Evolutionary conservation across 2,329 filamentous ascomycete species (phyloP).

Genomic region (Verticillium zaregamsianum): DNA sequence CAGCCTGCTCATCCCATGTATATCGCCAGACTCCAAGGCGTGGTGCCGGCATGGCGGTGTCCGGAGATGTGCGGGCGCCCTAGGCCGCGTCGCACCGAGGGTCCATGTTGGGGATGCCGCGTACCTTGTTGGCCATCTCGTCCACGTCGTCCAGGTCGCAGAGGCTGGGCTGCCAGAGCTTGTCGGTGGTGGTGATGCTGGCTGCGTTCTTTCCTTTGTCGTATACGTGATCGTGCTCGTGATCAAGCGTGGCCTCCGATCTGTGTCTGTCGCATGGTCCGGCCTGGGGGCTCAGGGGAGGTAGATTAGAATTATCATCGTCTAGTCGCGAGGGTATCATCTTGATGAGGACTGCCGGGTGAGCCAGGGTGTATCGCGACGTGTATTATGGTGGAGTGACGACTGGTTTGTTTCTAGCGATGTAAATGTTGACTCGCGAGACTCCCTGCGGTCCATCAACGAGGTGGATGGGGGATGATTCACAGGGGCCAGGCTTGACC

Average conservation of each 20-base stretch:
- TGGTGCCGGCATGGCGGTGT: background rate
- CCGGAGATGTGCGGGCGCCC: background rate
- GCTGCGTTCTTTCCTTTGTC: background rate
- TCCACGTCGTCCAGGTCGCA: background rate
- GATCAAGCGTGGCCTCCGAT: background rate
- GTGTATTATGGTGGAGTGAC: too few relatives aligned
- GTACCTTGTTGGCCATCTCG: background rate
- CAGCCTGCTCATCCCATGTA: background rate
- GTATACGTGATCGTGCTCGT: background rate
- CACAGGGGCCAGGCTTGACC: too few relatives aligned
- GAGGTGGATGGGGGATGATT: too few relatives aligned
- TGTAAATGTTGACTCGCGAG: too few relatives aligned
- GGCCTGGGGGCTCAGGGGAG: background rate
- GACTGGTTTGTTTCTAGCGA: too few relatives aligned
- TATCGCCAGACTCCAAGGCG: background rate
- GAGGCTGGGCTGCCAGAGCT: background rate
- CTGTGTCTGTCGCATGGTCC: too few relatives aligned
- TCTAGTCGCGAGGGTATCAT: too few relatives aligned
- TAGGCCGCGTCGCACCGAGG: background rate
- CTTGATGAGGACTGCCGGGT: too few relatives aligned
- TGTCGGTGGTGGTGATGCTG: background rate
- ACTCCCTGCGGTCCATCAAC: too few relatives aligned
- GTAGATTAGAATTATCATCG: too few relatives aligned
- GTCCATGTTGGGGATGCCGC: background rate
- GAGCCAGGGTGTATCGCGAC: too few relatives aligned